Conservation (phyloP, 371 early-diverging fungal genomes). For the Blakeslea trispora region DNA sequence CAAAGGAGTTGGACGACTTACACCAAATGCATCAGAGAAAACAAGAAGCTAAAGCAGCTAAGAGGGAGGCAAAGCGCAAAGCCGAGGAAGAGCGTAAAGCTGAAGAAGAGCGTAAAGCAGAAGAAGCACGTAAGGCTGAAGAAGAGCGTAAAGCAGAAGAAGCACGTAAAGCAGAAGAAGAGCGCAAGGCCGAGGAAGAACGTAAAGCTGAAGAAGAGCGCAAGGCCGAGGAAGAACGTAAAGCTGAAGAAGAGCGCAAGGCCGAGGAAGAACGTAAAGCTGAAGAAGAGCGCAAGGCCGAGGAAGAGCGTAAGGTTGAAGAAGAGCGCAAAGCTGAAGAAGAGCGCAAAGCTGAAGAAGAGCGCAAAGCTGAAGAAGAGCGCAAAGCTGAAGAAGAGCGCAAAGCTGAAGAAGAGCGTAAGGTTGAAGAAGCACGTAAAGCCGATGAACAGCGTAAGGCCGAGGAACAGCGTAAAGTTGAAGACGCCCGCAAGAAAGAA, state of each 20-base stretch:
- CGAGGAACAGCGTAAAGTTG: neutral
- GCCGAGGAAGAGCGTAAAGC: slow-evolving; percentile 14
- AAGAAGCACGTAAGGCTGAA: slow-evolving; percentile 8
- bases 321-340: slow-evolving; percentile 5
- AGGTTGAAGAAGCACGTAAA: neutral
- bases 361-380: slow-evolving; percentile 9
- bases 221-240: slow-evolving; percentile 1
- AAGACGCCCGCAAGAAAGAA: neutral
- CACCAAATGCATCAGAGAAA: slow-evolving; percentile 18
- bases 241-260: slow-evolving; percentile 1
- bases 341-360: slow-evolving; percentile 8
- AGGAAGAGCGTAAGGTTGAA: slow-evolving; percentile 11
- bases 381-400: slow-evolving; percentile 5
- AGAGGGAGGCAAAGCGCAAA: slow-evolving; percentile 12
- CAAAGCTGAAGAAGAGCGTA: slow-evolving; percentile 7
- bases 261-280: slow-evolving; percentile 7
- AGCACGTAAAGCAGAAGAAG: neutral
- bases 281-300: slow-evolving; percentile 6
- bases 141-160: slow-evolving; percentile 4
- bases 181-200: neutral
- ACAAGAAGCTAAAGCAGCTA: slow-evolving; percentile 26
- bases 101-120: slow-evolving; percentile 11
- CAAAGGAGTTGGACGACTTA: slow-evolving; percentile 30
- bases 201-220: neutral
- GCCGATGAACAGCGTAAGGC: neutral